Conservation (phyloP, 2,329 filamentous ascomycete species). For the Phaeosphaeria sp. region DNA sequence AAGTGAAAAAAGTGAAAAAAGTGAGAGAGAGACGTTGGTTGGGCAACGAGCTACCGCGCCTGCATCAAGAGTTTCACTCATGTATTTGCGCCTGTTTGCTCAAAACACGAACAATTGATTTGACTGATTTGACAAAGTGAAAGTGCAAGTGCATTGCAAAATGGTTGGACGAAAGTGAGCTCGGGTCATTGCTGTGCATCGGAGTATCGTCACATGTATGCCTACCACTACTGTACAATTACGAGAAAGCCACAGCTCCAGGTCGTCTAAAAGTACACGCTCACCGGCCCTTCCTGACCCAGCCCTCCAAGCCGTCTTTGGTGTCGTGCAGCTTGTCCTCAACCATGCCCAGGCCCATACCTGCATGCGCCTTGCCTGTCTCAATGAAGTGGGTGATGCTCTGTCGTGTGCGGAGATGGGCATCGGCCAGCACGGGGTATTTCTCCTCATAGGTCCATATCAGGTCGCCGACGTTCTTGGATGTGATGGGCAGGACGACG, state of each 20-base stretch:
- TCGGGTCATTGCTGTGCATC: not conserved
- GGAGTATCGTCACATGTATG: constrained; percentile 7
- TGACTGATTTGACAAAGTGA: not conserved
- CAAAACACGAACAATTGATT: no score
- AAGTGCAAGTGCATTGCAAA: not conserved
- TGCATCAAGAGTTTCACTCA: no score
- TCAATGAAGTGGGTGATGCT: constrained; percentile 72
- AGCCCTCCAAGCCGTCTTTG: constrained; percentile 80
- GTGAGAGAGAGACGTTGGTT: no score
- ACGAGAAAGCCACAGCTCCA: constrained; percentile 5
- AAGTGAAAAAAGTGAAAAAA: no score
- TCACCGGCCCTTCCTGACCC: constrained; percentile 90
- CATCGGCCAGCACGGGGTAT: constrained; percentile 81
- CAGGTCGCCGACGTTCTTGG: constrained; percentile 84
- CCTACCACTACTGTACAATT: constrained; percentile 23
- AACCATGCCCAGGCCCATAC: constrained; percentile 73
- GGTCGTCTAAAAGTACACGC: not conserved
- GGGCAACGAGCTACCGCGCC: no score
- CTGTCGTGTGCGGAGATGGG: constrained; percentile 76
- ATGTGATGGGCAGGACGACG: constrained; percentile 85
- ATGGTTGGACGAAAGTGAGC: not conserved
- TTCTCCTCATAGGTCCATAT: constrained; percentile 92
- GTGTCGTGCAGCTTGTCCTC: constrained; percentile 80
- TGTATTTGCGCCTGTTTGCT: no score
- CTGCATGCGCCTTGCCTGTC: constrained; percentile 76